Evolutionary conservation across 306 rosid genomes (phyloP).

Genomic region (Carpinus fangiana): DNA sequence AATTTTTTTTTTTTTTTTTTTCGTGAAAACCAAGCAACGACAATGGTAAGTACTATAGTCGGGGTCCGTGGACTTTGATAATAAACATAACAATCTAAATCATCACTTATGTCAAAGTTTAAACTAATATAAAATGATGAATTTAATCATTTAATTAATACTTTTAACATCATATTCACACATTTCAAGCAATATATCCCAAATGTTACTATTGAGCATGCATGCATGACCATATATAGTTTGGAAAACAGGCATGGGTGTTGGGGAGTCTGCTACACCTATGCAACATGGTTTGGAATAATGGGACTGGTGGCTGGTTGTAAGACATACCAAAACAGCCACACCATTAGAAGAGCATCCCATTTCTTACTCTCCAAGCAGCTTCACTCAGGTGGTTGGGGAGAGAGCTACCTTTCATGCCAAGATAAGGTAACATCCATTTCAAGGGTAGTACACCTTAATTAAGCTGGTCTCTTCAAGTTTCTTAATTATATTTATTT

Average conservation of each 20-base stretch:
- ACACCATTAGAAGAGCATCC: slow-evolving; percentile 55
- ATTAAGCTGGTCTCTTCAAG: too few species aligned
- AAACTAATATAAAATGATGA: too few species aligned
- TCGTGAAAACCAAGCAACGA: too few species aligned
- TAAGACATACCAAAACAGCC: slow-evolving; percentile 44
- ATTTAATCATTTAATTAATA: too few species aligned
- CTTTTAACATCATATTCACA: too few species aligned
- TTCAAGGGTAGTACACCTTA: too few species aligned
- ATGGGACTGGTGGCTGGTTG: slow-evolving; percentile 53
- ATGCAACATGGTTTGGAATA: slow-evolving; percentile 82
- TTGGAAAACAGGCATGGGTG: slow-evolving; percentile 53
- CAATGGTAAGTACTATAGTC: too few species aligned
- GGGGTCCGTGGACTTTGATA: too few species aligned
- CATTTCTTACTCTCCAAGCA: slow-evolving; percentile 70
- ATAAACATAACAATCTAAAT: too few species aligned
- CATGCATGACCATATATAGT: neutral
- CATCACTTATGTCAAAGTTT: too few species aligned
- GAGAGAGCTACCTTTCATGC: slow-evolving; percentile 73
- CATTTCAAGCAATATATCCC: too few species aligned
- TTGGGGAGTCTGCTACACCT: slow-evolving; percentile 82
- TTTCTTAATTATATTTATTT: neutral
- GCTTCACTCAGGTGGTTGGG: slow-evolving; percentile 63
- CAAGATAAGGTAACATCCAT: slow-evolving; percentile 46
- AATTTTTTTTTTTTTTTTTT: too few species aligned
- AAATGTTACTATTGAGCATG: neutral